Base-by-base conservation (phyloP, 306 rosid species). In the Medicago lupulina region DNA sequence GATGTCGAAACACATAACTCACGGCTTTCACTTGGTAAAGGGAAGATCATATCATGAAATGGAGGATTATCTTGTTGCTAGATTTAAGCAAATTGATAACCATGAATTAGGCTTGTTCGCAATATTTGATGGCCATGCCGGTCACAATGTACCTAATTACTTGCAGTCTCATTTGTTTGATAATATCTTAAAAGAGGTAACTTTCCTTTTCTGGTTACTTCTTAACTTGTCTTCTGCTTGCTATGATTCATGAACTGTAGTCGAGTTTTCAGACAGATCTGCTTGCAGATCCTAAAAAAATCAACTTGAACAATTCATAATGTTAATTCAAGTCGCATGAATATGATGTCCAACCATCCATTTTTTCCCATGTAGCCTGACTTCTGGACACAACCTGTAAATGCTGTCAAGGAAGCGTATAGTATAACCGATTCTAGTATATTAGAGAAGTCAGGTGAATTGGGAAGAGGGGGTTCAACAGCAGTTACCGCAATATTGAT, bases 401-500 rank as follows among this genome's bases (percentile, higher is more conserved):
- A 77, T 3, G 96, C 99, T 28, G 84, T 95, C 21, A 85, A 62
- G 83, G 83, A 81, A 85, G 99, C 97, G 16, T 95, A 95, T 83
- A 63, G 67, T 53, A 68, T 57, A 77, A 95, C 99, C 21, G 99
- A 95, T 67, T 57, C 90, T 16, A 78, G 74, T 47, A 95, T 95
- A 84, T 88, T 95, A 76, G 91, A 88, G 46, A 85, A 84, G 70
- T 89, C 97, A 50, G 89, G 82, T 74, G 92, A 92, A 81, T 84
- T 95, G 73, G 97, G 99, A 16, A 85, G 86, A 80, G 99, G 99
- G 67, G 99, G 99, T 70, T 95, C 99, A 67, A 95, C 99, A 51
- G 99, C 99, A 15, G 97, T 95, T 54, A 95, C 99, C 0, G 99
- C 99, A 57, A 92, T 95, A 84, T 76, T 95, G 80, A 88, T 95